Evolutionary conservation across 345 rosid species (phyloP), one percentile per base, ranked within the genome.

Genomic region (Durio zibethinus): DNA sequence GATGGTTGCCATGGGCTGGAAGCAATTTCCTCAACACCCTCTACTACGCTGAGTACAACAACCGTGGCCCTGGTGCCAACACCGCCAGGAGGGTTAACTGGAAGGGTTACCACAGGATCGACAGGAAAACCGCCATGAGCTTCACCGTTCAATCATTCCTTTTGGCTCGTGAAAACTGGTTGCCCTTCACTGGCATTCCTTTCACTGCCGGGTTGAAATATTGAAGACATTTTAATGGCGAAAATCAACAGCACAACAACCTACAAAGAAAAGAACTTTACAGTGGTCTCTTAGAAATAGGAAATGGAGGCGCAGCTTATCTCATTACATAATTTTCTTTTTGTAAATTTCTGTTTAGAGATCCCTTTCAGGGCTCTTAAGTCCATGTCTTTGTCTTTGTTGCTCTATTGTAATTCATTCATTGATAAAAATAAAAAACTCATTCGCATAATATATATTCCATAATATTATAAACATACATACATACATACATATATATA

Each of bases 1-100:
- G 92, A 66, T 90, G 87, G 87, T 31, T 75, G 79, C 76, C 79
- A 14, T 89, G 91, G 94, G 4, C 38, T 0, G 89, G 93, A 64
- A 74, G 35, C 16, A 3, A 7, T 4, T 27, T 11, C 10, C 80
- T 78, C 0, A 79, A 88, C 71, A 87, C 95, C 5, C 27, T 88
- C 4, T 86, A 66, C 64, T 85, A 85, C 7, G 91, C 88, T 0
- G 95, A 91, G 77, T 87, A 85, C 4, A 83, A 64, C 7, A 89
- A 91, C 78, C 45, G 31, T 11, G 91, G 93, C 7, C 93, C 91
- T 0, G 89, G 91, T 2, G 88, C 93, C 0, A 65, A 27, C 5
- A 82, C 86, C 15, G 25, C 42, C 29, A 35, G 66, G 27, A 87
- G 94, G 67, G 86, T 89, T 40, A 82, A 69, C 9, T 91, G 93